Evolutionary conservation across 129 eudicot species (phyloP).

Genomic region (Mikania micrantha): DNA sequence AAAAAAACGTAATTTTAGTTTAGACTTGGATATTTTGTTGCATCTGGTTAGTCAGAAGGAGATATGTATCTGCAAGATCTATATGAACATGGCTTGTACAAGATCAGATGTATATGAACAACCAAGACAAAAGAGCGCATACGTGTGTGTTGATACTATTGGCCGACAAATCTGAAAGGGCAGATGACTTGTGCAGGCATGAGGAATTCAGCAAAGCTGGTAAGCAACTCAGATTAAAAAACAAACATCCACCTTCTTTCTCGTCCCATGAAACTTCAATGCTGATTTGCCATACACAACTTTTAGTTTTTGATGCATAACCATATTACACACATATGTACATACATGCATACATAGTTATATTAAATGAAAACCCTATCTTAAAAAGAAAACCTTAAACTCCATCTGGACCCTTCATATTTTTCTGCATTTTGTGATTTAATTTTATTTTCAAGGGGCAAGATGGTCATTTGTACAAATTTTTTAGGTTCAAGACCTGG

Average conservation of each 20-base stretch:
- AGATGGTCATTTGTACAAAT: too few relatives aligned
- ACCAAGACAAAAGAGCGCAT: conserved; percentile 16
- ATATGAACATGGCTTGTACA: not conserved
- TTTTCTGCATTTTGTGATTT: too few relatives aligned
- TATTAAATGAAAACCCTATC: not conserved
- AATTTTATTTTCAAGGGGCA: too few relatives aligned
- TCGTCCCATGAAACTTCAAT: conserved; percentile 75
- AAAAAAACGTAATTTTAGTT: too few relatives aligned
- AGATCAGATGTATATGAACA: too few relatives aligned
- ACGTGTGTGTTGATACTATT: conserved; percentile 51
- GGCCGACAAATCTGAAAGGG: conserved; percentile 56
- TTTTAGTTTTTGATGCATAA: conserved; percentile 1
- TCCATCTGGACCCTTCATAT: too few relatives aligned
- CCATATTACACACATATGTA: too few relatives aligned
- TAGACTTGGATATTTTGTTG: too few relatives aligned
- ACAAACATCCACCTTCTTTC: conserved; percentile 50
- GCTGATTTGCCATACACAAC: conserved; percentile 34
- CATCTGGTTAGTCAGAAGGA: too few relatives aligned
- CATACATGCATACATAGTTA: too few relatives aligned
- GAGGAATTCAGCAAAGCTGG: conserved; percentile 79
- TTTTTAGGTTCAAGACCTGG: too few relatives aligned
- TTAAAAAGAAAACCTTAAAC: too few relatives aligned
- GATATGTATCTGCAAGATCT: not conserved
- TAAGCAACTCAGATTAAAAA: conserved; percentile 78
- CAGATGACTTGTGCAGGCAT: conserved; percentile 64